Evolutionary conservation across 495 filamentous ascomycete genomes (phyloP), one percentile per base, ranked within the genome.

Genomic region (Lasiosphaeria ovina): DNA sequence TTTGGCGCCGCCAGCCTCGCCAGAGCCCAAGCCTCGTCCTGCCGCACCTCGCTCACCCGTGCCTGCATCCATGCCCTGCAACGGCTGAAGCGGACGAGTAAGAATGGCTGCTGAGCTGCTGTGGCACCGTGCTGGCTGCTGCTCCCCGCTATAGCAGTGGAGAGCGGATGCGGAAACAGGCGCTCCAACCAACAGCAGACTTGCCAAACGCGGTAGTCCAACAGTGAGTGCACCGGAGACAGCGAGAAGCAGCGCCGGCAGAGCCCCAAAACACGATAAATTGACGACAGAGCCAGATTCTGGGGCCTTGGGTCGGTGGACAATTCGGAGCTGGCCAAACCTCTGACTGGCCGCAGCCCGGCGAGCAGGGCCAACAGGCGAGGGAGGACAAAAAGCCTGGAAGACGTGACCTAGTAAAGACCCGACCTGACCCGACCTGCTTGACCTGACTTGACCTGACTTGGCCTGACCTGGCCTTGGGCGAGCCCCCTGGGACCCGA

Each of bases 401-500:
- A 24, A 24, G 24, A 24, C 24, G 24, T 24, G 24, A 24, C 24
- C 24, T 24, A 24, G 24, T 2, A 24, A 24, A 24, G 24, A 24
- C 24, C 24, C 24, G 24, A 24, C 24, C 24, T 2, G 24, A 24
- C 24, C 24, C 24, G 24, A 24, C 24, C 24, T 24, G 24, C 24
- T 24, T 24, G 24, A 24, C 24, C 24, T 24, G 24, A 24, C 24
- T 24, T 24, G 24, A 24, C 24, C 24, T 24, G 24, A 24, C 24
- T 24, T 24, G 24, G 2, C n/a, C 14, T 48, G 38, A 42, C 36
- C 62, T 50, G 31, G 16, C 48, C 12, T 3, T 11, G 12, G 10
- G 51, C n/a, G 45, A n/a, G 32, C 45, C 48, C 56, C 56, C 24
- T 24, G 48, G 35, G 61, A 61, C 67, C 67, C 69, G 67, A 63